phyloP scores from a whole-genome alignment of 2,329 filamentous ascomycete species.

The Coniella lustricola region DNA sequence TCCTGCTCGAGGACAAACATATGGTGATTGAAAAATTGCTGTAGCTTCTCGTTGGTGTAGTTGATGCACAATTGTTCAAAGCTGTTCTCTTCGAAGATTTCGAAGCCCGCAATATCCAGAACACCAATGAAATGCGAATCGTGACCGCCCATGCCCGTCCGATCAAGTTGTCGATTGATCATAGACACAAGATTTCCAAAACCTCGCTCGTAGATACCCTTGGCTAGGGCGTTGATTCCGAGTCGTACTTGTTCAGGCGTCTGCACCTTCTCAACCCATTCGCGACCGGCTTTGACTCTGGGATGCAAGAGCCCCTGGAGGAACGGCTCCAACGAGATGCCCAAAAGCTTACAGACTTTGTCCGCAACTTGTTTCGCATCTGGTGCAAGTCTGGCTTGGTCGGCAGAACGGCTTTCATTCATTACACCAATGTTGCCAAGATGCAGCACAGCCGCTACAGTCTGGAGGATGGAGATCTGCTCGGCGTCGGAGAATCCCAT shows the following conservation, averaged over 20 bases:
- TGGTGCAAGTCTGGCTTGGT: conserved; percentile 76
- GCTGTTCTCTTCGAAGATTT: conserved; percentile 97
- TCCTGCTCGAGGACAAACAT: conserved; percentile 99
- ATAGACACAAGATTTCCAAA: conserved; percentile 88
- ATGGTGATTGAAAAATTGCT: conserved; percentile 99
- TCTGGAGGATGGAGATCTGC: conserved; percentile 74
- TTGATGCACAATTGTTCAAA: conserved; percentile 99
- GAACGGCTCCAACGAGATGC: conserved; percentile 78
- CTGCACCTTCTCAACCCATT: conserved; percentile 98
- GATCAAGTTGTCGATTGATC: conserved; percentile 87
- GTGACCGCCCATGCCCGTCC: conserved; percentile 73
- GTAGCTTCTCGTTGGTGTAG: conserved; percentile 98
- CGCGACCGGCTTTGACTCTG: conserved; percentile 86
- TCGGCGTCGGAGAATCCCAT: conserved; percentile 91
- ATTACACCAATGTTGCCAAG: conserved; percentile 85
- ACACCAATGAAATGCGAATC: conserved; percentile 96
- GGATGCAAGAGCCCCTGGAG: conserved; percentile 85
- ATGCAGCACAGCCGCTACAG: conserved; percentile 85
- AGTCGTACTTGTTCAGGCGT: conserved; percentile 93
- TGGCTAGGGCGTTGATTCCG: conserved; percentile 82
- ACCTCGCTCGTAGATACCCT: conserved; percentile 94
- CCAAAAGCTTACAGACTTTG: conserved; percentile 75
- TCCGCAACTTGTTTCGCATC: conserved; percentile 70
- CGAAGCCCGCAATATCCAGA: conserved; percentile 96
- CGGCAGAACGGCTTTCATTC: conserved; percentile 83